phyloP scores from a whole-genome alignment of 176 grass and related monocot genomes.

The Poa annua region DNA sequence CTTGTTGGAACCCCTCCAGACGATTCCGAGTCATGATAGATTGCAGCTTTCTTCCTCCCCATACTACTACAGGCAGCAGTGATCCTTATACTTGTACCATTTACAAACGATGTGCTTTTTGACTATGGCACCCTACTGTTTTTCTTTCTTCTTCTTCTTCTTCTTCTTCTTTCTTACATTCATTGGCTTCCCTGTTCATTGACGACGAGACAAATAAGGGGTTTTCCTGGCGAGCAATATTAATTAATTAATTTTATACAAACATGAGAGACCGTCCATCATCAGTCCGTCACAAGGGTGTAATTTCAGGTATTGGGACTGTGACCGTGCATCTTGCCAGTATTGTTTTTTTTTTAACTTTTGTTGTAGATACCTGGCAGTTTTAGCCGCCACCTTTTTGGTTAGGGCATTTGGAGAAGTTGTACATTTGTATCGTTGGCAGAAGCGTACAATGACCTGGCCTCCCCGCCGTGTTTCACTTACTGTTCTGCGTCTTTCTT shows the following conservation, averaged over 20 bases:
- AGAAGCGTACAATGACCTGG: too few relatives aligned
- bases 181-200: constrained; percentile 41
- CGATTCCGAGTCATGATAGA: constrained; percentile 57
- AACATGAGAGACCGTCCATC: not conserved
- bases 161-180: not conserved
- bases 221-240: not conserved
- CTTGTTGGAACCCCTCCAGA: constrained; percentile 77
- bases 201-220: constrained; percentile 42
- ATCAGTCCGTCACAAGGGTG: not conserved
- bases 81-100: constrained; percentile 47
- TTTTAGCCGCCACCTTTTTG: not conserved
- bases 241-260: constrained; percentile 19
- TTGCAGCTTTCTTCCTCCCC: not conserved
- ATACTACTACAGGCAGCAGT: constrained; percentile 49
- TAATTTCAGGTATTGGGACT: constrained; percentile 16
- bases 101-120: constrained; percentile 25
- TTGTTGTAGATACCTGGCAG: not conserved
- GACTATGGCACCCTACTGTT: not conserved
- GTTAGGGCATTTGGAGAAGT: not conserved
- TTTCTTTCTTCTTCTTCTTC: not conserved
- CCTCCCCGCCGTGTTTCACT: too few relatives aligned
- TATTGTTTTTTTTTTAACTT: constrained; percentile 15
- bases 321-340: not conserved
- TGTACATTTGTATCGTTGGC: not conserved
- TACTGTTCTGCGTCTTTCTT: too few relatives aligned